Evolutionary conservation across 257 asterid genomes (phyloP).

Genomic region (Anisodus tanguticus): DNA sequence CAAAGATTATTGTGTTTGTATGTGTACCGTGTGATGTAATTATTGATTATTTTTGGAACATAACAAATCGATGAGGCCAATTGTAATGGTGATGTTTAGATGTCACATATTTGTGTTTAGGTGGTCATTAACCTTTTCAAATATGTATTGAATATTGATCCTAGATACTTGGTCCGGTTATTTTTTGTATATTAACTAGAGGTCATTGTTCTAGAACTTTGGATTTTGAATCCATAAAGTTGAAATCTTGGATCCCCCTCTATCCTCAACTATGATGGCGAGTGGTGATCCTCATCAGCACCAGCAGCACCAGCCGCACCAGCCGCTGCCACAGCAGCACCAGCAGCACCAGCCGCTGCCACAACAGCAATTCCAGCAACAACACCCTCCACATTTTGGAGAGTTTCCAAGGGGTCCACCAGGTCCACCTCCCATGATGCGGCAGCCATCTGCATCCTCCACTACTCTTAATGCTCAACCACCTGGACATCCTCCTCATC

Average conservation of each 20-base stretch:
- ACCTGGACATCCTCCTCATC: slow-evolving; percentile 53
- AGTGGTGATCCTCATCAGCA: slow-evolving; percentile 36
- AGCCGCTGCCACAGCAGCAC: slow-evolving; percentile 48
- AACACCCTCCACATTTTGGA: slow-evolving; percentile 43
- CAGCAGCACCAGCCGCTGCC: slow-evolving; percentile 42
- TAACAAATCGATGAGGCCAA: neutral
- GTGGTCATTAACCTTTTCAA: neutral
- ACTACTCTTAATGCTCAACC: slow-evolving; percentile 60
- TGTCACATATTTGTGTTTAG: slow-evolving; percentile 2
- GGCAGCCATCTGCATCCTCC: slow-evolving; percentile 91
- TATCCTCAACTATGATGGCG: slow-evolving; percentile 25
- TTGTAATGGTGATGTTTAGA: neutral
- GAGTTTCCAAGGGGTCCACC: slow-evolving; percentile 85
- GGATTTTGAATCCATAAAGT: neutral
- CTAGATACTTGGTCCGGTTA: neutral
- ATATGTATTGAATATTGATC: slow-evolving; percentile 1
- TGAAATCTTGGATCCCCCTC: slow-evolving; percentile 5
- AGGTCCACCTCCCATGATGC: slow-evolving; percentile 85
- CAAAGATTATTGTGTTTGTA: slow-evolving; percentile 4
- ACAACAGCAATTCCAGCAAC: slow-evolving; percentile 37
- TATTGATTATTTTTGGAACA: neutral
- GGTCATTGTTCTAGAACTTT: neutral
- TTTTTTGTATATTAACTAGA: neutral
- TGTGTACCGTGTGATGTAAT: neutral
- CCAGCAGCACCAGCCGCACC: slow-evolving; percentile 16